Percentiles rank a stretch among this genome's conserved stretches.
These are phyloP conservation scores for Hysterium pulicare DNA, from an alignment of 2,329 filamentous ascomycete genomes.

Conservation along the genomic window DNA sequence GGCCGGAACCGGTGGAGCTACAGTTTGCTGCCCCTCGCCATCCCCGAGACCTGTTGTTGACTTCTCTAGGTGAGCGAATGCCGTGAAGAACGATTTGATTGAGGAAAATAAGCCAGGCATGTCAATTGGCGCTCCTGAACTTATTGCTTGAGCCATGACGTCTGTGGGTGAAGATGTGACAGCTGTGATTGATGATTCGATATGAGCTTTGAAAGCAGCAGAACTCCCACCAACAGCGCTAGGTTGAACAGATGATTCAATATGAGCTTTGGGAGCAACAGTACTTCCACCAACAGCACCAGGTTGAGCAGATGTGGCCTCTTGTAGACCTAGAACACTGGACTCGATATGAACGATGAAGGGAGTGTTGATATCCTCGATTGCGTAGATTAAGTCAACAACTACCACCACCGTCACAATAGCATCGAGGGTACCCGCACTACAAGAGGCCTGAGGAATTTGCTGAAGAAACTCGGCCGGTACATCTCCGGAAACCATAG, in stretches of 20 bases:
- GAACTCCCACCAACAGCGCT: background rate
- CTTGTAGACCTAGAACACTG: conserved; percentile 24
- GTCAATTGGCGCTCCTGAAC: background rate
- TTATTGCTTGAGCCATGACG: background rate
- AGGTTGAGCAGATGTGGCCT: conserved; percentile 3
- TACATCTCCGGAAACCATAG: conserved; percentile 27
- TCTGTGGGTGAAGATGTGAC: background rate
- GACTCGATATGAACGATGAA: conserved; percentile 29
- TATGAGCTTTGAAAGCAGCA: background rate
- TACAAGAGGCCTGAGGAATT: conserved; percentile 29
- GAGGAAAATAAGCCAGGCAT: background rate
- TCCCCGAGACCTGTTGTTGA: background rate
- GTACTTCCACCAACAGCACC: background rate
- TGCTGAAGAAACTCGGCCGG: conserved; percentile 36
- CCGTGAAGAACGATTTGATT: conserved; percentile 1
- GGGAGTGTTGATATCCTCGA: conserved; percentile 13
- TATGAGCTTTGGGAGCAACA: background rate
- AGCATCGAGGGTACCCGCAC: conserved; percentile 36
- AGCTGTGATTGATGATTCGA: background rate
- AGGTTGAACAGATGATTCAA: background rate
- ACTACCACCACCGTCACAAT: conserved; percentile 43
- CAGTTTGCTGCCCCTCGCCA: background rate
- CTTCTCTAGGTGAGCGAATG: background rate
- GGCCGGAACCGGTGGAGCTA: background rate
- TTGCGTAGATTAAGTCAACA: conserved; percentile 37